A percentile compares a stretch with the other conserved stretches of the same genome.
These are phyloP conservation scores for Paramecium sonneborni DNA, from an alignment of 73 alveolate species.

Conservation along the genomic window DNA sequence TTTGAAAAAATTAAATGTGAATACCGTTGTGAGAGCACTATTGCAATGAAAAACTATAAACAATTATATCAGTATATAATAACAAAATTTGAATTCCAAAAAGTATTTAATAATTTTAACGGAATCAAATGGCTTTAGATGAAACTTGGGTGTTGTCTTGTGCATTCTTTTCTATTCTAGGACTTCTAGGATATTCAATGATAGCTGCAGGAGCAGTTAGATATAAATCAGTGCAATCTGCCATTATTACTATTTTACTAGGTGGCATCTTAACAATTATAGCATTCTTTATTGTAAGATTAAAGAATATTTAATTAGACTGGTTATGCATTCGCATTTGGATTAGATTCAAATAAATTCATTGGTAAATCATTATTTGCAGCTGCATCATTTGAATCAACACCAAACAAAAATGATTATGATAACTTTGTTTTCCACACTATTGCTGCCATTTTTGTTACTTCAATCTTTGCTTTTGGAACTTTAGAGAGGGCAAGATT, in stretches of 20 bases:
- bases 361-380: constrained; percentile 61
- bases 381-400: constrained; percentile 26
- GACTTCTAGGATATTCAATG: constrained; percentile 14
- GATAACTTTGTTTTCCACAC: constrained; percentile 49
- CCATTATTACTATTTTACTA: constrained; percentile 4
- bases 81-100: constrained; percentile 22
- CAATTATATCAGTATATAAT: not conserved
- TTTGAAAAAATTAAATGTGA: constrained; percentile 90
- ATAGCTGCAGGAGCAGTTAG: constrained; percentile 25
- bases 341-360: constrained; percentile 51
- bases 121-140: constrained; percentile 20
- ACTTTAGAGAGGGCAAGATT: constrained; percentile 70
- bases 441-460: constrained; percentile 62
- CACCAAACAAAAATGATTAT: constrained; percentile 43
- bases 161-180: constrained; percentile 1
- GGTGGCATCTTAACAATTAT: constrained; percentile 20
- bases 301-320: not conserved
- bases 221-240: constrained; percentile 30
- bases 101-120: constrained; percentile 10
- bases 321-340: constrained; percentile 75
- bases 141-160: constrained; percentile 19
- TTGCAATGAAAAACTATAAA: constrained; percentile 56
- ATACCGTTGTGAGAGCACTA: constrained; percentile 85
- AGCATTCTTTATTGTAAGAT: not conserved
- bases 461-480: constrained; percentile 72